Conservation (phyloP, 1,284 basidiomycete genomes). For the Xanthoconium separans region DNA sequence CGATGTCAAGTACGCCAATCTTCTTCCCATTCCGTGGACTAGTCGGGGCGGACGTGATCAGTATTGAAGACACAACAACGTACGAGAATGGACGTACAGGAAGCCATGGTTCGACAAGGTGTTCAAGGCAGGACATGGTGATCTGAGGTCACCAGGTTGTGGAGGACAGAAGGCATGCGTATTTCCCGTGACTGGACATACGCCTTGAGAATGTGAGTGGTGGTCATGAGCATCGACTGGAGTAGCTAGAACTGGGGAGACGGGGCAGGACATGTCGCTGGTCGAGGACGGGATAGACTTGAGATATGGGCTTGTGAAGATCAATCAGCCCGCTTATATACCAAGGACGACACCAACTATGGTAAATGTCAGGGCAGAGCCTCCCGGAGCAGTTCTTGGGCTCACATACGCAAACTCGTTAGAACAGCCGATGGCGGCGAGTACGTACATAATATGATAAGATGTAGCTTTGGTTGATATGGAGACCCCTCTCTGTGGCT, state of each 20-base stretch:
- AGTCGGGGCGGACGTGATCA: background rate
- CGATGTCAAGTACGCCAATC: conserved; percentile 31
- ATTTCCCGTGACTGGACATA: conserved; percentile 29
- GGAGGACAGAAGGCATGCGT: conserved; percentile 28
- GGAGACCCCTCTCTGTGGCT: conserved; percentile 2
- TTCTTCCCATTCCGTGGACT: conserved; percentile 38
- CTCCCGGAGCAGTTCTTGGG: background rate
- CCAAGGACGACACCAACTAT: background rate
- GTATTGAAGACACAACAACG: background rate
- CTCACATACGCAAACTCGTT: background rate
- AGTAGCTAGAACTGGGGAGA: conserved; percentile 10
- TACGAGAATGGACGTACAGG: conserved; percentile 30
- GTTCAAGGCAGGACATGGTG: conserved; percentile 52
- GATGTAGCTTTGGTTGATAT: conserved; percentile 12
- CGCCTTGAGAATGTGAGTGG: conserved; percentile 20
- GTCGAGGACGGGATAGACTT: background rate
- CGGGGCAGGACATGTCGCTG: conserved; percentile 19
- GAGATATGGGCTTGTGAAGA: background rate
- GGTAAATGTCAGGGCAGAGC: background rate
- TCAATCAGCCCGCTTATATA: conserved; percentile 18
- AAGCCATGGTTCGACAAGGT: conserved; percentile 49
- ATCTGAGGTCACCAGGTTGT: conserved; percentile 34
- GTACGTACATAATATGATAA: conserved; percentile 6
- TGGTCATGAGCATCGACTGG: conserved; percentile 9
- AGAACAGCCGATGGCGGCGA: background rate